phyloP scores from a whole-genome alignment of 2,329 filamentous ascomycete species.

The Ceratocystis albifundus region DNA sequence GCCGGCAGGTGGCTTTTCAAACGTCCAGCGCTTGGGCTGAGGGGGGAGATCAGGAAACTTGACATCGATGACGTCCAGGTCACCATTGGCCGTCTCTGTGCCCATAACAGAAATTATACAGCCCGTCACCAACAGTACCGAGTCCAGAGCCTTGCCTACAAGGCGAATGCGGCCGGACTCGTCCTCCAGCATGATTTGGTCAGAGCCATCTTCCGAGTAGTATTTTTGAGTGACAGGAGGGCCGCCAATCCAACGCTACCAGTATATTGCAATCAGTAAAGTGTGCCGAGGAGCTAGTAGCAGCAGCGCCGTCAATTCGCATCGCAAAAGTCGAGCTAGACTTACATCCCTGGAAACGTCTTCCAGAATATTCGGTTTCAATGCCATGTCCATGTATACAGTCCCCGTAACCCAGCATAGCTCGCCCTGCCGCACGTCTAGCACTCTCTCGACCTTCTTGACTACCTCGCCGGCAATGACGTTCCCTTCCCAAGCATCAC shows the following conservation, averaged over 20 bases:
- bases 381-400: slow-evolving; percentile 90
- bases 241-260: slow-evolving; percentile 75
- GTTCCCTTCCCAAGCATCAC: slow-evolving; percentile 64
- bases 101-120: slow-evolving; percentile 91
- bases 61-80: slow-evolving; percentile 84
- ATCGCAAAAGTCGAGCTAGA: slow-evolving; percentile 27
- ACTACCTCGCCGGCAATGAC: slow-evolving; percentile 67
- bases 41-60: slow-evolving; percentile 76
- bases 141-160: slow-evolving; percentile 56
- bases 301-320: too few relatives aligned
- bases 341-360: slow-evolving; percentile 84
- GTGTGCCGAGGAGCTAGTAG: neutral
- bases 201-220: slow-evolving; percentile 45
- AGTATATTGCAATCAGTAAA: neutral
- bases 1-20: slow-evolving; percentile 40
- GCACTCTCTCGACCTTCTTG: slow-evolving; percentile 68
- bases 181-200: slow-evolving; percentile 82
- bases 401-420: slow-evolving; percentile 93
- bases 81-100: slow-evolving; percentile 81
- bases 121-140: slow-evolving; percentile 71
- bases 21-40: slow-evolving; percentile 70
- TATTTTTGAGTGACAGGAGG: slow-evolving; percentile 70
- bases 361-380: slow-evolving; percentile 92
- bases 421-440: slow-evolving; percentile 91
- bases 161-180: slow-evolving; percentile 81